A percentile compares a stretch with the other conserved stretches of the same genome.
Evolutionary conservation across 306 rosid species (phyloP).

Genomic region (Inga oerstediana): DNA sequence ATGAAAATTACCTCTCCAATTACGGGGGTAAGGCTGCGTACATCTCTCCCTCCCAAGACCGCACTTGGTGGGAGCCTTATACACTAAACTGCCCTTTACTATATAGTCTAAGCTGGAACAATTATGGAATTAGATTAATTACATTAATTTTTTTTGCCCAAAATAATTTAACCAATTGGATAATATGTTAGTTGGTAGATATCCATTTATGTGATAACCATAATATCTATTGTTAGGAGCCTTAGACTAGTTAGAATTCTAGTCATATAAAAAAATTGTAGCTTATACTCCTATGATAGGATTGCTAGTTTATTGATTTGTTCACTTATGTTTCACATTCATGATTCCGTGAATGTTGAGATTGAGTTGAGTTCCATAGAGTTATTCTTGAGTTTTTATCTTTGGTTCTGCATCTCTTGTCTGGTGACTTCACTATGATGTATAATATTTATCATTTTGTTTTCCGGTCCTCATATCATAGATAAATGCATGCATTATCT

Average conservation of each 20-base stretch:
- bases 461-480: constrained; percentile 11
- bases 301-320: background rate
- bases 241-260: background rate
- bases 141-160: background rate
- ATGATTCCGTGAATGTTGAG: background rate
- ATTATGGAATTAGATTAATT: background rate
- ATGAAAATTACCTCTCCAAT: too few species aligned
- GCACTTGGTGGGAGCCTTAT: too few species aligned
- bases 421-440: constrained; percentile 7
- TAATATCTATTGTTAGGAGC: background rate
- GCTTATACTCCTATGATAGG: background rate
- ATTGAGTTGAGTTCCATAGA: background rate
- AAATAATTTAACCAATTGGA: background rate
- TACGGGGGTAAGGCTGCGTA: too few species aligned
- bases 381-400: background rate
- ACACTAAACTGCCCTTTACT: too few species aligned
- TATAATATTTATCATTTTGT: background rate
- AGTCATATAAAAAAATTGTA: background rate
- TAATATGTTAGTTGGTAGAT: background rate
- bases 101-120: background rate
- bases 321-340: background rate
- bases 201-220: background rate
- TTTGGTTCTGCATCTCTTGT: background rate
- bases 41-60: too few species aligned
- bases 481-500: constrained; percentile 2